phyloP scores from a whole-genome alignment of 139 green algal species.

The Coelastrella sp. region DNA sequence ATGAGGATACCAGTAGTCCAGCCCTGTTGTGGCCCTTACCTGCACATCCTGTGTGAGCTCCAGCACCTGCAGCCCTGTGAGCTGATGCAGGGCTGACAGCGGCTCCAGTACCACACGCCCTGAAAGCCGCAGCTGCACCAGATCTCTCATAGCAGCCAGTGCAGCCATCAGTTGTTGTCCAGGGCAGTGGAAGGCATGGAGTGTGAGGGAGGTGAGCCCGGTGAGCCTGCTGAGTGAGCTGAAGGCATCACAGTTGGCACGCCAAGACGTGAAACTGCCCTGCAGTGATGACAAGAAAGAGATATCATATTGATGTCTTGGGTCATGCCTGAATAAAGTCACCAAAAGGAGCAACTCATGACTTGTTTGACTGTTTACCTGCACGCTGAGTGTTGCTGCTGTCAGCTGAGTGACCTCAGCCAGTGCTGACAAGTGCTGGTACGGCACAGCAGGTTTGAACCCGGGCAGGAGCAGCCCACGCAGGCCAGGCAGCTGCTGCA shows the following conservation, averaged over 20 bases:
- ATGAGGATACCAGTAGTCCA: too few species aligned
- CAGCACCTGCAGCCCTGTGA: neutral
- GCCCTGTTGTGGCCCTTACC: neutral
- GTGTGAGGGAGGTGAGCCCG: neutral
- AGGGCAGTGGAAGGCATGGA: constrained; percentile 43
- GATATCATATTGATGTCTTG: neutral
- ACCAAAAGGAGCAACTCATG: neutral
- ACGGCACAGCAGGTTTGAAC: constrained; percentile 27
- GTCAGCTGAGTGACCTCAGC: neutral
- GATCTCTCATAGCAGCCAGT: neutral
- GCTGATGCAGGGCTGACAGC: neutral
- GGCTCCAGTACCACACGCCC: constrained; percentile 32
- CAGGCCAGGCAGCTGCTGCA: constrained; percentile 22
- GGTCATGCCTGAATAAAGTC: neutral
- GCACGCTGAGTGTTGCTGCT: constrained; percentile 8
- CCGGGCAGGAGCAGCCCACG: constrained; percentile 20
- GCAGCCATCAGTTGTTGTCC: constrained; percentile 6
- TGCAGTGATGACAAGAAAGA: neutral
- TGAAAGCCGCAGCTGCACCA: constrained; percentile 24
- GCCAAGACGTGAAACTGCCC: constrained; percentile 36
- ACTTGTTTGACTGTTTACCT: neutral
- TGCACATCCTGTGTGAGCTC: constrained; percentile 43
- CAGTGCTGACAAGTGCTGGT: constrained; percentile 24
- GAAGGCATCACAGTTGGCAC: constrained; percentile 34
- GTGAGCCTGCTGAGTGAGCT: neutral